Conservation (phyloP, 129 eudicot genomes). For the Escallonia herrerae region DNA sequence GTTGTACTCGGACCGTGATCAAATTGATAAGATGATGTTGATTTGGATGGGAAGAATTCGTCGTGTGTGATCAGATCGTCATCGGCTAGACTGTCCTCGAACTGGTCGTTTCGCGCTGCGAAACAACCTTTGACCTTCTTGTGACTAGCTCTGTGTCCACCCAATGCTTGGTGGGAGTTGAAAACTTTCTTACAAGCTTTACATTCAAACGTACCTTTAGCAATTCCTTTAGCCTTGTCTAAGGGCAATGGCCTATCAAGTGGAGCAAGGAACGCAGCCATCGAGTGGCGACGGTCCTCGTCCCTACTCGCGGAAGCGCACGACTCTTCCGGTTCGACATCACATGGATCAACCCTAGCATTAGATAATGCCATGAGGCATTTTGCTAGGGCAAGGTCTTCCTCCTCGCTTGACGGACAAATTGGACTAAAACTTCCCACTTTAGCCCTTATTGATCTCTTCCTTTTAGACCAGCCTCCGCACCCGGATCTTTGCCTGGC, state of each 20-base stretch:
- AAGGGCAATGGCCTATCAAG: conserved; percentile 14
- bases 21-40: conserved; percentile 33
- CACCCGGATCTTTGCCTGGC: conserved; percentile 28
- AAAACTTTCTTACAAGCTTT: conserved; percentile 92
- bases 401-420: conserved; percentile 57
- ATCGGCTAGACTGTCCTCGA: conserved; percentile 31
- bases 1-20: conserved; percentile 35
- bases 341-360: conserved; percentile 44
- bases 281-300: conserved; percentile 48
- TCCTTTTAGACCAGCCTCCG: conserved; percentile 72
- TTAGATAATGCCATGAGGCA: conserved; percentile 73
- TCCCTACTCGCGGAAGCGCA: conserved; percentile 60
- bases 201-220: conserved; percentile 81
- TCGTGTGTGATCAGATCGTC: conserved; percentile 48
- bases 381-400: conserved; percentile 64
- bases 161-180: conserved; percentile 89
- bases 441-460: conserved; percentile 67
- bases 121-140: conserved; percentile 87
- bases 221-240: conserved; percentile 48
- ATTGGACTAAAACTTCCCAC: conserved; percentile 37
- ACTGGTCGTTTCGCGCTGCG: conserved; percentile 53
- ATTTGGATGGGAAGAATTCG: conserved; percentile 47
- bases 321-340: conserved; percentile 52
- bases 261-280: conserved; percentile 23
- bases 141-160: conserved; percentile 94